Evolutionary conservation across 441 rosid species (phyloP), one percentile per base, ranked within the genome.

Genomic region (Corymbia calophylla): DNA sequence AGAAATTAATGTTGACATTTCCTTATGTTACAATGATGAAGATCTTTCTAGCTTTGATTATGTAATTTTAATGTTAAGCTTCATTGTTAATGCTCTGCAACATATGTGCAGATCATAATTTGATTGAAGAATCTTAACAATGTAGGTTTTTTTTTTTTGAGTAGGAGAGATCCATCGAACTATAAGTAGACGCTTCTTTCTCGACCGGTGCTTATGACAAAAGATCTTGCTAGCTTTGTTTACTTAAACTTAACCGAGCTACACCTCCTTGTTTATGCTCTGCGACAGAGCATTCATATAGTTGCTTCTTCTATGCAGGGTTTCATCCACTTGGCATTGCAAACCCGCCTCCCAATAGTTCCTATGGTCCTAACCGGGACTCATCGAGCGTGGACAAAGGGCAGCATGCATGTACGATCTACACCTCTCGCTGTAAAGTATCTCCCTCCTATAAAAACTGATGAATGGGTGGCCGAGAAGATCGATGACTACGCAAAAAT

Each of bases 371-470:
- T 95, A 35, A 91, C 92, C 2, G 97, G 97, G 8, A 93, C 95
- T 27, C 95, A 94, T 87, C 88, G 14, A 44, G 97, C 97, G 23
- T 95, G 96, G 96, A 92, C 94, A 81, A 95, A 95, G 64, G 96
- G 95, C 87, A 90, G 94, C 91, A 89, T 94, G 56, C 95, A 54
- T 31, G 91, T 94, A 21, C 93, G 95, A 73, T 93, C 97, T 16
- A 91, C 93, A 19, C 94, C 95, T 17, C 91, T 95, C 81, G 81
- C 92, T 15, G 94, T 94, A 55, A 94, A 88, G 89, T 95, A 87
- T 89, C 96, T 95, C 73, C 92, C 88, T 87, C 96, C 95, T 0
- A 92, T 95, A 82, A 93, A 53, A 82, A 94, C 95, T 9, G 93
- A 90, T 3, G 87, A 90, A 60, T 95, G 96, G 96, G 91, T 92